Conservation (phyloP, 805 yeast species). For the Cyberlindnera subsufficiens region DNA sequence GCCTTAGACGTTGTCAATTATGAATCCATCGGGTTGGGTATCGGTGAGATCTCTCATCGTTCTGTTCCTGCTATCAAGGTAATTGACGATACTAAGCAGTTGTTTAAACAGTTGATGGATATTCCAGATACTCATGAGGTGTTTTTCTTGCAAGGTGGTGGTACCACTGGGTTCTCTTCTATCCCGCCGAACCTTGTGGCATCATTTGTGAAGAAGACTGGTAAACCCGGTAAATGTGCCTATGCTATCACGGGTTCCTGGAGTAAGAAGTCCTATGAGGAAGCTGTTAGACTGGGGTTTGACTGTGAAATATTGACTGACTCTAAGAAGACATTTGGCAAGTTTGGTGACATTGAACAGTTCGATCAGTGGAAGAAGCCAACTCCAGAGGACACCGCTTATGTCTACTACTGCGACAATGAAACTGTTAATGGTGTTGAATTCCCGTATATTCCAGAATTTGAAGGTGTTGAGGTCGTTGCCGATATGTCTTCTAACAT, state of each 20-base stretch:
- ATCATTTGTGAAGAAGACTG: conserved; percentile 62
- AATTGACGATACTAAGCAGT: conserved; percentile 68
- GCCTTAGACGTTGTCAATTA: conserved; percentile 76
- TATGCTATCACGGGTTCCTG: conserved; percentile 91
- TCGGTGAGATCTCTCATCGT: conserved; percentile 96
- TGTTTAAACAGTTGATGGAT: conserved; percentile 55
- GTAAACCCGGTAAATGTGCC: conserved; percentile 73
- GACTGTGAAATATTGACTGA: conserved; percentile 66
- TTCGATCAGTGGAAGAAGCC: conserved; percentile 56
- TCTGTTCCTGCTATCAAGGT: conserved; percentile 75
- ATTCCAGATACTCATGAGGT: conserved; percentile 94
- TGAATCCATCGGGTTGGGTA: conserved; percentile 68
- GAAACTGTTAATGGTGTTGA: conserved; percentile 97
- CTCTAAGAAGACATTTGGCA: conserved; percentile 49
- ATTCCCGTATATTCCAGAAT: conserved; percentile 43
- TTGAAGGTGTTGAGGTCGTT: conserved; percentile 71
- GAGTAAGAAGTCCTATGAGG: conserved; percentile 86
- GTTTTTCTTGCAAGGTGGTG: conserved; percentile 96
- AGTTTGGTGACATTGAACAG: conserved; percentile 63
- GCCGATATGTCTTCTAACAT: conserved; percentile 95
- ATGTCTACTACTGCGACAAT: conserved; percentile 88
- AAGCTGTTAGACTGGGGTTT: conserved; percentile 78
- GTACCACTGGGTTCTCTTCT: conserved; percentile 92
- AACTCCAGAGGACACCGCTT: conserved; percentile 64
- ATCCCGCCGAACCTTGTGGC: conserved; percentile 80